These are phyloP conservation scores for Cryptosporidium sp. DNA, from an alignment of 169 alveolate species.

Conservation along the genomic window DNA sequence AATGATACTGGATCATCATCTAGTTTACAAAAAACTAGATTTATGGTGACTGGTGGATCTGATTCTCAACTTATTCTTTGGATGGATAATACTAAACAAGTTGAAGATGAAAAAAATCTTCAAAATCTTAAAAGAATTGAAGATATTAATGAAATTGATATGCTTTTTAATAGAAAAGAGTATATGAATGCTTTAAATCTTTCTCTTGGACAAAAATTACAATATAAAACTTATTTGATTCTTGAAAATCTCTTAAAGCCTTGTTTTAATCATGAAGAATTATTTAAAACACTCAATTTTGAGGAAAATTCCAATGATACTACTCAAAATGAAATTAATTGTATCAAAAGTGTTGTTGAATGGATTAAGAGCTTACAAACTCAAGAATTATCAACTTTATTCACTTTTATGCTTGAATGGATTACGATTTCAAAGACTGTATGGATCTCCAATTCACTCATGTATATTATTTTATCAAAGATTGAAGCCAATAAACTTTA, in stretches of 20 bases:
- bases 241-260: constrained; percentile 60
- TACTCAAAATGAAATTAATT: neutral
- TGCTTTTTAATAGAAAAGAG: constrained; percentile 45
- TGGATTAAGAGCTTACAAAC: constrained; percentile 31
- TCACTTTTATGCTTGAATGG: constrained; percentile 59
- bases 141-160: constrained; percentile 34
- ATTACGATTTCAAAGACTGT: constrained; percentile 64
- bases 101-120: constrained; percentile 39
- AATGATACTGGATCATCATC: neutral
- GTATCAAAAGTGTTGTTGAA: neutral
- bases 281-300: neutral
- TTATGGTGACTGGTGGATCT: constrained; percentile 73
- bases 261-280: neutral
- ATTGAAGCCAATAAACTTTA: constrained; percentile 20
- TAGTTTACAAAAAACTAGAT: constrained; percentile 22
- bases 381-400: constrained; percentile 12
- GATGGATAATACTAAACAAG: constrained; percentile 57
- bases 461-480: constrained; percentile 43
- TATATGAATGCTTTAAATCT: constrained; percentile 48
- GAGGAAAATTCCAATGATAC: neutral
- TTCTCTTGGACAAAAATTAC: constrained; percentile 38
- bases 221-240: constrained; percentile 41
- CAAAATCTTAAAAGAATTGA: constrained; percentile 20
- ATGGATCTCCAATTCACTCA: constrained; percentile 56
- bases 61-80: constrained; percentile 70